Conservation (phyloP, 768 basidiomycete species). For the Aureoboletus auriporus region DNA sequence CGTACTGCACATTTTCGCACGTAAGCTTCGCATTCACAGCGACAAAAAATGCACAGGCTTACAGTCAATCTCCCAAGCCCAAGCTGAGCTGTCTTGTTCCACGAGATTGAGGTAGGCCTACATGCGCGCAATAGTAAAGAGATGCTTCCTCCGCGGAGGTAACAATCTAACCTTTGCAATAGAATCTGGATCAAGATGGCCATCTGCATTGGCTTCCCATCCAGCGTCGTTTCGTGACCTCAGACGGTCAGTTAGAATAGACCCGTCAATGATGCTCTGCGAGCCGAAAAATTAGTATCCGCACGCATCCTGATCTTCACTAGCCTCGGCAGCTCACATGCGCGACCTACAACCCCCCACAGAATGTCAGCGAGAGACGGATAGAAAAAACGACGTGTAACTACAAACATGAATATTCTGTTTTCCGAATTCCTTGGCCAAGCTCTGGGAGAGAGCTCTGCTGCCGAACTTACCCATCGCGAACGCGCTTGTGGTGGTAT, state of each 20-base stretch:
- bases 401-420: slow-evolving; percentile 64
- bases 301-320: not conserved
- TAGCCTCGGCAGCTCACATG: slow-evolving; percentile 45
- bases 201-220: slow-evolving; percentile 44
- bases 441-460: slow-evolving; percentile 63
- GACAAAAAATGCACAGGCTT: slow-evolving; percentile 24
- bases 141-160: not conserved
- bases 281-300: not conserved
- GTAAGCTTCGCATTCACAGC: not conserved
- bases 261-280: slow-evolving; percentile 70
- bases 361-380: not conserved
- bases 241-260: slow-evolving; percentile 39
- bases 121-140: not conserved
- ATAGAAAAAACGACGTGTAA: not conserved
- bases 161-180: slow-evolving; percentile 55
- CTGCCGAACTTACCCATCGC: slow-evolving; percentile 61
- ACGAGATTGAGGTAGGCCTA: slow-evolving; percentile 66
- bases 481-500: slow-evolving; percentile 55
- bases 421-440: slow-evolving; percentile 72
- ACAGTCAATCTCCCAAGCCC: slow-evolving; percentile 82
- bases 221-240: slow-evolving; percentile 31
- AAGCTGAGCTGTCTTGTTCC: slow-evolving; percentile 66
- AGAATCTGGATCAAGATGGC: slow-evolving; percentile 55
- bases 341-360: slow-evolving; percentile 41
- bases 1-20: slow-evolving; percentile 32